These are phyloP conservation scores for Acanthamoeba castellanii DNA, from an alignment of 208 protist species.

Conservation along the genomic window DNA sequence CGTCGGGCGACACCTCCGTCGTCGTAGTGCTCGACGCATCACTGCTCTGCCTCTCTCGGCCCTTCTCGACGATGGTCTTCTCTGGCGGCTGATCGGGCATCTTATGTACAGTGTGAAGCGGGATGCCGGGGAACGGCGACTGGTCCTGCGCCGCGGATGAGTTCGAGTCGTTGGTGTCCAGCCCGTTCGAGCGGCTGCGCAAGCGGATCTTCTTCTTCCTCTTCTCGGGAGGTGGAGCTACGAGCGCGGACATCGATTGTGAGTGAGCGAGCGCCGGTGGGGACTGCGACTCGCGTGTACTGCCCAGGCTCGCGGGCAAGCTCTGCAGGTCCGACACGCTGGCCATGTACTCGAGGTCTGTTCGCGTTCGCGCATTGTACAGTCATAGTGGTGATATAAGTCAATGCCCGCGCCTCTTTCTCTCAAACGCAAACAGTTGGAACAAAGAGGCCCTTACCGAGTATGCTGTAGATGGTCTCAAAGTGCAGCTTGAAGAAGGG, in stretches of 20 bases:
- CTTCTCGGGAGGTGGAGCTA: background rate
- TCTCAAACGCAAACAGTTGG: background rate
- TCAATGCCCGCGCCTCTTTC: too few species aligned
- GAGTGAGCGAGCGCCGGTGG: background rate
- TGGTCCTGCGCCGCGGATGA: conserved; percentile 19
- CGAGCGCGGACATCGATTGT: background rate
- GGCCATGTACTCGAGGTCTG: conserved; percentile 65
- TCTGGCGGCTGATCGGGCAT: background rate
- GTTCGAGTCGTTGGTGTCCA: background rate
- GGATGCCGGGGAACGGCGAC: conserved; percentile 65
- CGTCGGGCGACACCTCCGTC: background rate
- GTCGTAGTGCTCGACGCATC: background rate
- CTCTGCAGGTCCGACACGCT: conserved; percentile 49
- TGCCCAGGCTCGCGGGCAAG: background rate
- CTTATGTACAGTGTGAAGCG: conserved; percentile 65
- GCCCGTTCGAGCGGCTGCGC: background rate
- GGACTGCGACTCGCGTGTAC: background rate
- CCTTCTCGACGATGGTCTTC: background rate
- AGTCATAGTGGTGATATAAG: background rate
- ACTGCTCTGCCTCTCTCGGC: background rate
- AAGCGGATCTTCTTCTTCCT: conserved; percentile 46
- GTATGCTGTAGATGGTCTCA: conserved; percentile 38
- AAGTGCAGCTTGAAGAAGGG: conserved; percentile 72
- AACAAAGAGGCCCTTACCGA: background rate
- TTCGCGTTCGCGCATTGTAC: too few species aligned